Evolutionary conservation across 306 rosid species (phyloP).

Genomic region (Trifolium subterraneum): DNA sequence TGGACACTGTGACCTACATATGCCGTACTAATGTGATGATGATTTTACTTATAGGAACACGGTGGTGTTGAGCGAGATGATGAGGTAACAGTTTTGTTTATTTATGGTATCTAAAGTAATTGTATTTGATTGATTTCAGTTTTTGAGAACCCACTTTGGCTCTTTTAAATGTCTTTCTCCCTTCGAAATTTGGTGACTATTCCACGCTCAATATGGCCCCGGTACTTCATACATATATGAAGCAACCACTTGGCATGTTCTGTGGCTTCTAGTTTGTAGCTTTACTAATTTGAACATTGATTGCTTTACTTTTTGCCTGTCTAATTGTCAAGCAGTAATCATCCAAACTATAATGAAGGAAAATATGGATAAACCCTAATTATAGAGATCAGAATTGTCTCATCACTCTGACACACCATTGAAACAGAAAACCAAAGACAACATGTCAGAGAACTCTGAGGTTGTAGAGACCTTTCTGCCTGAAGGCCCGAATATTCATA

Average conservation of each 20-base stretch:
- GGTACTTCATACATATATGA: slow-evolving; percentile 21
- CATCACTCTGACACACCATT: not conserved
- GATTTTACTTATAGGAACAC: slow-evolving; percentile 65
- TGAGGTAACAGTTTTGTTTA: slow-evolving; percentile 64
- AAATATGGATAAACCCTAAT: not conserved
- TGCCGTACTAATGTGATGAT: slow-evolving; percentile 33
- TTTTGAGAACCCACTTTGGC: slow-evolving; percentile 37
- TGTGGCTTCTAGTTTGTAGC: slow-evolving; percentile 13
- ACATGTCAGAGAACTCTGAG: not conserved
- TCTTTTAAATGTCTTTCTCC: slow-evolving; percentile 23
- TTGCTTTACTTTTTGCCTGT: slow-evolving; percentile 9
- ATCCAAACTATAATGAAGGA: not conserved
- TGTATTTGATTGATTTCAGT: slow-evolving; percentile 32
- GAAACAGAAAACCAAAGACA: not conserved
- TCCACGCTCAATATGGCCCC: slow-evolving; percentile 18
- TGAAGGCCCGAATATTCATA: not conserved
- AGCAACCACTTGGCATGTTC: slow-evolving; percentile 20
- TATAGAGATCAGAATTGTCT: not conserved
- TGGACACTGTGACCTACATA: slow-evolving; percentile 5
- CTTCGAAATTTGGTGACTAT: not conserved
- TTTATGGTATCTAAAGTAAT: slow-evolving; percentile 34
- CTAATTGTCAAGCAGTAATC: slow-evolving; percentile 6
- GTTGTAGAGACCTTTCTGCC: not conserved
- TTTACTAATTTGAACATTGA: slow-evolving; percentile 18
- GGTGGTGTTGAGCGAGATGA: slow-evolving; percentile 79